These are phyloP conservation scores for Chaetothyriales sp. DNA, from an alignment of 2,329 filamentous ascomycete species.

Conservation along the genomic window DNA sequence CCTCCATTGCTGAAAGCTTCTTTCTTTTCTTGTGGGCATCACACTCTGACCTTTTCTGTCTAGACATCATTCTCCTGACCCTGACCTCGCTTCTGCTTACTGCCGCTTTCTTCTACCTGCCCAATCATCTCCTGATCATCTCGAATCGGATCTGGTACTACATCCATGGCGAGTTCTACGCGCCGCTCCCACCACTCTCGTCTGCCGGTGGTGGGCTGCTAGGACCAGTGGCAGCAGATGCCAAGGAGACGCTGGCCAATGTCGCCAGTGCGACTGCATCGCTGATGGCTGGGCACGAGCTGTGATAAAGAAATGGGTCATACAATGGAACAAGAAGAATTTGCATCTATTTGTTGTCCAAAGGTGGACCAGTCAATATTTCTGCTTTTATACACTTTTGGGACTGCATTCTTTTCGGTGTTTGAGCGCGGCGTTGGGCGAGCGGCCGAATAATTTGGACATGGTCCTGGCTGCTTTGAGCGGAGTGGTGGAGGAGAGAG, in stretches of 20 bases:
- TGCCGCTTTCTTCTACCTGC: constrained; percentile 80
- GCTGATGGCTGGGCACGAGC: background rate
- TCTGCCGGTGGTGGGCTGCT: background rate
- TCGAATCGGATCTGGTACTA: constrained; percentile 86
- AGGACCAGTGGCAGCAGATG: constrained; percentile 23
- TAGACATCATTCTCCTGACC: constrained; percentile 84
- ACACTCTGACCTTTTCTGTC: constrained; percentile 1
- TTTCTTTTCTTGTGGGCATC: background rate
- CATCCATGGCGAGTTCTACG: constrained; percentile 55
- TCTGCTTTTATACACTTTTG: background rate
- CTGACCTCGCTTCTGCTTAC: constrained; percentile 74
- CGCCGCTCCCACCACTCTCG: background rate
- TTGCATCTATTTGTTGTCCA: background rate
- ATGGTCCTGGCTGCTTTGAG: background rate
- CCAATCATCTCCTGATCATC: constrained; percentile 73
- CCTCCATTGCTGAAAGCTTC: background rate
- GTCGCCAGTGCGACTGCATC: background rate
- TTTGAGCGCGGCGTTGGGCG: constrained; percentile 13
- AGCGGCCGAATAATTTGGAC: background rate
- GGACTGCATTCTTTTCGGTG: background rate
- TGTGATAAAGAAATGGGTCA: background rate
- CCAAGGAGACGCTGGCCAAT: constrained; percentile 8
- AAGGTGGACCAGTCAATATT: background rate
- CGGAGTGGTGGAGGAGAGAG: too few species aligned
- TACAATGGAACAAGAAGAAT: background rate